Conservation (phyloP, 73 alveolate genomes). For the Tetrahymena elliotti region DNA sequence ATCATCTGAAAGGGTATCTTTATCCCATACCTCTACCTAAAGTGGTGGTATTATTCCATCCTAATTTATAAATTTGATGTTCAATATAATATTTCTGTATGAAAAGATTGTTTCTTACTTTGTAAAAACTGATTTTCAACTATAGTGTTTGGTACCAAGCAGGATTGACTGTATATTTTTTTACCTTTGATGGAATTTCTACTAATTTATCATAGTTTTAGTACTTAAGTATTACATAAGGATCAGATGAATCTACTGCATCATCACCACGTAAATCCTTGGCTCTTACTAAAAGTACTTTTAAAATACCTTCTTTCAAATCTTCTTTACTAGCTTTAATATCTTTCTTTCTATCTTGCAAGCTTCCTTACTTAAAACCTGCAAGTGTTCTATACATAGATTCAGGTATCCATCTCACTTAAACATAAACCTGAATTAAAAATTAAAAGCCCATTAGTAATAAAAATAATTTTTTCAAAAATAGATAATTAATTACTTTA, state of each 20-base stretch:
- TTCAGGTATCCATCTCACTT: slow-evolving; percentile 23
- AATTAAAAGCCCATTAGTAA: not conserved
- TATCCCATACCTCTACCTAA: slow-evolving; percentile 7
- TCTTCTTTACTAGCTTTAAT: slow-evolving; percentile 7
- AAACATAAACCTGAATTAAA: not conserved
- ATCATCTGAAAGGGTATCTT: slow-evolving; percentile 27
- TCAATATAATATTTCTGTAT: no score
- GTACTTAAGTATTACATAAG: slow-evolving; percentile 1
- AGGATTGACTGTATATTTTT: slow-evolving; percentile 16
- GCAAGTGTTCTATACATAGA: slow-evolving; percentile 1
- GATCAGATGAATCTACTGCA: slow-evolving; percentile 35
- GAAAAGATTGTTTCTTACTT: not conserved
- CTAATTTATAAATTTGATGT: not conserved
- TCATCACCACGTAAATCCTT: slow-evolving; percentile 34
- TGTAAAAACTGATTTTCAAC: not conserved
- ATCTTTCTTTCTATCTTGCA: slow-evolving; percentile 11
- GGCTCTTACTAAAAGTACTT: slow-evolving; percentile 26
- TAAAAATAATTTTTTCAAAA: not conserved
- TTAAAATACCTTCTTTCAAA: slow-evolving; percentile 11
- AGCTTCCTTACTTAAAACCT: slow-evolving; percentile 13
- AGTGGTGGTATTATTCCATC: slow-evolving; percentile 18
- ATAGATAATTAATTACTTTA: not conserved
- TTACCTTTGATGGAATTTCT: slow-evolving; percentile 1
- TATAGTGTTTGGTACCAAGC: slow-evolving; percentile 13
- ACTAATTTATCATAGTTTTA: slow-evolving; percentile 15